Evolutionary conservation across 805 yeast species (phyloP).

Genomic region (Deakozyma indianensis): DNA sequence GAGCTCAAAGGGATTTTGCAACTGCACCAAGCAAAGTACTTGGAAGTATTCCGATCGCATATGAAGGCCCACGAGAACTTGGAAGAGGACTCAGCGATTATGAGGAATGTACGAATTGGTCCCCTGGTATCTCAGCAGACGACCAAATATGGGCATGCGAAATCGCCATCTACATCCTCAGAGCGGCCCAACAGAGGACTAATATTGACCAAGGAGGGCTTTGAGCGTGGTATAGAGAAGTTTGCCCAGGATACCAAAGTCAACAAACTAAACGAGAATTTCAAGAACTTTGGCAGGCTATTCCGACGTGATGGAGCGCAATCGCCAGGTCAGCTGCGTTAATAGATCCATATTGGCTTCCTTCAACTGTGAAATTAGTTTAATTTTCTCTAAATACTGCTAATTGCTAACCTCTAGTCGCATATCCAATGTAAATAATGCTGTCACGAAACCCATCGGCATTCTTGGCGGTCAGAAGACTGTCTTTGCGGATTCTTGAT

Average conservation of each 20-base stretch:
- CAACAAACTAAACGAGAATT: constrained; percentile 50
- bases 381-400: too few species aligned
- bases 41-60: constrained; percentile 27
- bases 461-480: too few species aligned
- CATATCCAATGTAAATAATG: too few species aligned
- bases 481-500: too few species aligned
- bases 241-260: constrained; percentile 38
- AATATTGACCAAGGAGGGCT: constrained; percentile 9
- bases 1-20: constrained; percentile 42
- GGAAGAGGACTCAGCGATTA: constrained; percentile 16
- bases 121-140: neutral
- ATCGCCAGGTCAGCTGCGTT: neutral
- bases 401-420: too few species aligned
- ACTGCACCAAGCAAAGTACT: constrained; percentile 24
- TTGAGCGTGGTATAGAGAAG: constrained; percentile 14
- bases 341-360: too few species aligned
- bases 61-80: constrained; percentile 23
- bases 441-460: too few species aligned
- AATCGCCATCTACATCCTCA: constrained; percentile 3
- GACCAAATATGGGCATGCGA: neutral
- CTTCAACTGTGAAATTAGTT: too few species aligned
- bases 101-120: constrained; percentile 6
- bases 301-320: constrained; percentile 26
- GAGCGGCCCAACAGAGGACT: constrained; percentile 5
- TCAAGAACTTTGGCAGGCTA: constrained; percentile 47